Percentiles rank a stretch among this genome's conserved stretches.
Conservation (phyloP, 768 basidiomycete genomes). For the Kwoniella sp. region DNA sequence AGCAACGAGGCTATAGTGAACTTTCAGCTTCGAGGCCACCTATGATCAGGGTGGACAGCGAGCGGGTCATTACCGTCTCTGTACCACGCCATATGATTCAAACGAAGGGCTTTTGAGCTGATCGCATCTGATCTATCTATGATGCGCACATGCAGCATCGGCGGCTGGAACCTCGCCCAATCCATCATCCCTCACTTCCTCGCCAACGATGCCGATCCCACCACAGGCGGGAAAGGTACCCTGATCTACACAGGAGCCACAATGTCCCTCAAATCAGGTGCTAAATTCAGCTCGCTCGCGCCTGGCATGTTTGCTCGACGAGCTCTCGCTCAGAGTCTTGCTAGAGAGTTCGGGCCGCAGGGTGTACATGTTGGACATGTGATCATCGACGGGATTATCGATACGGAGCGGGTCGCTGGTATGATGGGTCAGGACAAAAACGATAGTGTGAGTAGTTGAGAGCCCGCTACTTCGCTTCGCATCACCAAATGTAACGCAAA, state of each 20-base stretch:
- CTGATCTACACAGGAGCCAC: slow-evolving; percentile 52
- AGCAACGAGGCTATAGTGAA: too few relatives aligned
- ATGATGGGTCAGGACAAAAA: slow-evolving; percentile 35
- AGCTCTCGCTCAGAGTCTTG: slow-evolving; percentile 46
- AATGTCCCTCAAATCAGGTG: slow-evolving; percentile 40
- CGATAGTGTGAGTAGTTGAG: slow-evolving; percentile 22
- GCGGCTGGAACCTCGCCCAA: slow-evolving; percentile 46
- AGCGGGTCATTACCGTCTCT: too few relatives aligned
- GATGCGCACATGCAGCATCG: slow-evolving; percentile 23
- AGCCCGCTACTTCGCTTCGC: too few relatives aligned
- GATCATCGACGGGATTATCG: slow-evolving; percentile 45
- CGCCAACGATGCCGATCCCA: slow-evolving; percentile 10
- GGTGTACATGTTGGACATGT: slow-evolving; percentile 55
- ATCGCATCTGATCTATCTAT: neutral
- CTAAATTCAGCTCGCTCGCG: slow-evolving; percentile 35
- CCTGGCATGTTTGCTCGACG: slow-evolving; percentile 46
- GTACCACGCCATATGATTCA: too few relatives aligned
- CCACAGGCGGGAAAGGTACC: slow-evolving; percentile 25
- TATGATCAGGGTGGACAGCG: too few relatives aligned
- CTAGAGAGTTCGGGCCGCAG: slow-evolving; percentile 52
- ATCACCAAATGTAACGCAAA: too few relatives aligned
- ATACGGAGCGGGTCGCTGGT: slow-evolving; percentile 31
- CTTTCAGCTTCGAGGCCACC: too few relatives aligned
- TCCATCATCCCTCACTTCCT: slow-evolving; percentile 34
- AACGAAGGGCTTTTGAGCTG: too few relatives aligned